These are phyloP conservation scores for Polychaeton citri DNA, from an alignment of 2,329 filamentous ascomycete genomes.

Conservation along the genomic window DNA sequence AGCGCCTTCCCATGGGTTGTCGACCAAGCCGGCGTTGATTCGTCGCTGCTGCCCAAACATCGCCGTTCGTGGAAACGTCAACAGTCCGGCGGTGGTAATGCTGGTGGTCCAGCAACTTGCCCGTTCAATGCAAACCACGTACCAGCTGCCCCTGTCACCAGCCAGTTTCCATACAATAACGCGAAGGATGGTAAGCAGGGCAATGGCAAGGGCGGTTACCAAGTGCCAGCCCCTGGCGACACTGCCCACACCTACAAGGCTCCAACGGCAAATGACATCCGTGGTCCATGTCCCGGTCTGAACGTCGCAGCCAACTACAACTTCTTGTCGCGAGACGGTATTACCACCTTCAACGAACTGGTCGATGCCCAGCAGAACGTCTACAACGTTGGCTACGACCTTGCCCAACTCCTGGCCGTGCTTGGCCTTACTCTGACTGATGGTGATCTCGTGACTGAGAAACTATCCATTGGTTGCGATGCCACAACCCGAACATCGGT, in stretches of 20 bases:
- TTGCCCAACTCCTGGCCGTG: conserved; percentile 26
- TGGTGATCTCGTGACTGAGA: conserved; percentile 28
- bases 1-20: conserved; percentile 28
- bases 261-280: conserved; percentile 26
- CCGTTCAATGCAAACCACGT: conserved; percentile 28
- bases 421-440: conserved; percentile 27
- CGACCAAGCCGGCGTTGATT: conserved; percentile 23
- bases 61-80: conserved; percentile 13
- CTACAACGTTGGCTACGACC: conserved; percentile 32
- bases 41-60: conserved; percentile 16
- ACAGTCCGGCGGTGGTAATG: conserved; percentile 15
- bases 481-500: conserved; percentile 28
- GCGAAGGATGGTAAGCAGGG: conserved; percentile 30
- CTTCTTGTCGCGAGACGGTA: conserved; percentile 30
- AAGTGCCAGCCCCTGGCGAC: conserved; percentile 30
- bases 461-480: conserved; percentile 33
- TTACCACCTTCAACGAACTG: conserved; percentile 30
- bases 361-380: conserved; percentile 33
- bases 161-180: conserved; percentile 28
- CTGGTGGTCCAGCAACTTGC: conserved; percentile 19
- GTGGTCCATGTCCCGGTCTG: conserved; percentile 29
- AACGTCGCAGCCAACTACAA: conserved; percentile 32
- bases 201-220: conserved; percentile 28
- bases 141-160: conserved; percentile 21
- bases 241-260: conserved; percentile 23